Base-by-base conservation (phyloP, 177 flowering plant genomes). In the Vitis hybrid region DNA sequence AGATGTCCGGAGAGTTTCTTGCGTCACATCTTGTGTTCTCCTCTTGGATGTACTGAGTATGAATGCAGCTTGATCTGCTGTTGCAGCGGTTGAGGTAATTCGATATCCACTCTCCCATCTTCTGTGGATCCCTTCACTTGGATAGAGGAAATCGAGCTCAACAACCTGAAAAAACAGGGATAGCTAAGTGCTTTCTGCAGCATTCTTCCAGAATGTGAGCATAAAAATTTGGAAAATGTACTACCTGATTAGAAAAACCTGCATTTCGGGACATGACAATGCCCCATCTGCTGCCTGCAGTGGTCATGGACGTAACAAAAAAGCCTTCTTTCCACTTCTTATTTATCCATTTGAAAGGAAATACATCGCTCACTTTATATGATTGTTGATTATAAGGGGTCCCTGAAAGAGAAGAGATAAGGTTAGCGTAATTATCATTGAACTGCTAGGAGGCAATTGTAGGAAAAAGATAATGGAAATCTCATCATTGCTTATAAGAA, bases 311-410 rank as follows among this genome's bases (percentile, higher is more conserved):
- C 53, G 90, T 86, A 11, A 86, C 90, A 65, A 16, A 80, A 71
- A 84, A 86, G 14, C 87, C 90, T 70, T 86, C 90, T 73, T 78
- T 84, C 89, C 89, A 86, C 78, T 86, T 86, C 76, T 84, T 86
- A 72, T 75, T 86, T 65, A 86, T 86, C 89, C 89, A 86, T 77
- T 84, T 84, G 75, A 76, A 83, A 49, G 89, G 89, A 73, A 86
- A 86, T 12, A 72, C 62, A 55, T 84, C 86, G 75, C 86, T 78
- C 12, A 86, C 89, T 81, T 86, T 81, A 77, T 86, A 86, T 11
- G 87, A 86, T 45, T 86, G 89, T 62, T 84, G 86, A 39, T 83
- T 75, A 51, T 74, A 85, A 1, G 81, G 55, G 29, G 82, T 75
- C 45, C 86, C 86, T 83, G 49, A 29, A 68, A 55, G 15, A 64